Conservation (phyloP, 345 rosid species). For the Brassica incana region DNA sequence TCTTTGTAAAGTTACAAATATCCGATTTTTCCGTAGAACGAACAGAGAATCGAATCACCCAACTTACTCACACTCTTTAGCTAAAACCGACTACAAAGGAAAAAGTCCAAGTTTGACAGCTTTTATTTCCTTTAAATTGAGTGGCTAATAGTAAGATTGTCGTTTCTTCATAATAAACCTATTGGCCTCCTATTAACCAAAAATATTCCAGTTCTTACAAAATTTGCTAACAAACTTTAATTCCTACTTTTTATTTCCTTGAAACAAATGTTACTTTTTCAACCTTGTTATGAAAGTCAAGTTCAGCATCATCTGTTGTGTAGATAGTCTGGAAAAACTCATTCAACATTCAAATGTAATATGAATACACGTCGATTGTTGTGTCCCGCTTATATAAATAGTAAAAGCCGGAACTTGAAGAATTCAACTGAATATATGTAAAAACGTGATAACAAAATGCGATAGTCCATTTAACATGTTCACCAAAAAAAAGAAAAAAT, state of each 20-base stretch:
- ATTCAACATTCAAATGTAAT: neutral
- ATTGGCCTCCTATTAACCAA: neutral
- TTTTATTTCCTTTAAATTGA: neutral
- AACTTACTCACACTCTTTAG: too few species aligned
- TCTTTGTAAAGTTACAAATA: too few species aligned
- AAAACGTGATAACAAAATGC: neutral
- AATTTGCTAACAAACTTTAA: neutral
- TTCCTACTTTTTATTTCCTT: neutral
- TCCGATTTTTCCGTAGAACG: too few species aligned
- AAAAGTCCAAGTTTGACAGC: neutral
- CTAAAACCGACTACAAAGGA: neutral
- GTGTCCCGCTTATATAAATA: neutral
- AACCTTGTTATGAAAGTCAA: neutral
- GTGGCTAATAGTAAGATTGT: neutral
- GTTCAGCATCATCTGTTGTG: neutral
- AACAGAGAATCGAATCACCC: too few species aligned
- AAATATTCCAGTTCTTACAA: neutral
- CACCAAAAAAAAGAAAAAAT: too few species aligned
- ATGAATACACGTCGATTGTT: neutral
- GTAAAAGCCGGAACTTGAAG: neutral
- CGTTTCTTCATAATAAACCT: neutral
- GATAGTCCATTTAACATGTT: neutral
- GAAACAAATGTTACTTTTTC: neutral
- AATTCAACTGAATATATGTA: slow-evolving; percentile 3
- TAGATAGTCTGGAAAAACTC: neutral